Evolutionary conservation across 345 rosid species (phyloP), one percentile per base, ranked within the genome.

Genomic region (Rhizophora mangle): DNA sequence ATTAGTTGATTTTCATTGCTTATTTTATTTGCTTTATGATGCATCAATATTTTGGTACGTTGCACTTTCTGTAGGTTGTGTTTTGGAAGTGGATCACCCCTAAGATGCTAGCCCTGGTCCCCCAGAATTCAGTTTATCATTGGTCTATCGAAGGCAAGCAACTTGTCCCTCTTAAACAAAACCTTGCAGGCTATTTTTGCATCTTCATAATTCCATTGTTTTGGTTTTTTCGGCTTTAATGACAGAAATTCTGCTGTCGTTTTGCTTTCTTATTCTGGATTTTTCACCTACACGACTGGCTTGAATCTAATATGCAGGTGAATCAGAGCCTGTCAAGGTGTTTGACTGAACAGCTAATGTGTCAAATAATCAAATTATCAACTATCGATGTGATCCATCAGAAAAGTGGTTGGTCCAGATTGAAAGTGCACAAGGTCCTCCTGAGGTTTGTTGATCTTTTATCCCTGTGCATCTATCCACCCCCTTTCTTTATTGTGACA

Each of bases 1-100:
- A n/a, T n/a, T n/a, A n/a, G n/a, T n/a, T n/a, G n/a, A n/a, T n/a
- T n/a, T n/a, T n/a, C n/a, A n/a, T n/a, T n/a, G n/a, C n/a, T n/a
- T n/a, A n/a, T n/a, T n/a, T n/a, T n/a, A n/a, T n/a, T n/a, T n/a
- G n/a, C n/a, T n/a, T n/a, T n/a, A n/a, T n/a, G n/a, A n/a, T n/a
- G n/a, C n/a, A n/a, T n/a, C n/a, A n/a, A n/a, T n/a, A 6, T 31
- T 36, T 22, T 26, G 6, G 36, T 55, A 10, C 49, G 20, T 29
- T 39, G 62, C 29, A 57, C 70, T 62, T 46, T 8, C 58, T 37
- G 8, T 70, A 93, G 98, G 91, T n/a, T n/a, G n/a, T n/a, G n/a
- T n/a, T n/a, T 79, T 91, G 98, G 98, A 93, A 93, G 72, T 93
- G 98, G 98, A 87, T 91, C 66, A 78, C 82, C 78, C 87, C 91